These are phyloP conservation scores for Medicago lupulina DNA, from an alignment of 306 rosid species.

Conservation along the genomic window DNA sequence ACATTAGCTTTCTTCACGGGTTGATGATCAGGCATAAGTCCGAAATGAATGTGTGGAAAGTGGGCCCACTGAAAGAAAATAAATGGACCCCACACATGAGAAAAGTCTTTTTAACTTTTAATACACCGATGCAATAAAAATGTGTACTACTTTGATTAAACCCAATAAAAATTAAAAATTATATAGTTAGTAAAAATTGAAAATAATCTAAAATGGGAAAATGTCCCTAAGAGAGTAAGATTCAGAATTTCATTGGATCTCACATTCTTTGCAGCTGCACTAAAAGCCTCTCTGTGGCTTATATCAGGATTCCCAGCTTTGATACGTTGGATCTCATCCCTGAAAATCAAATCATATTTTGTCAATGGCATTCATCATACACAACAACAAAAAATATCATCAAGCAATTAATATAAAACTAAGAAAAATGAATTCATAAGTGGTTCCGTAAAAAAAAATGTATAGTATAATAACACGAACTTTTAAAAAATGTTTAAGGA, in stretches of 20 bases:
- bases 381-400: not conserved
- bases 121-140: constrained; percentile 3
- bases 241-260: constrained; percentile 51
- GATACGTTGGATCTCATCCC: constrained; percentile 99
- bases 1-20: constrained; percentile 80
- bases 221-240: constrained; percentile 39
- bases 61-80: constrained; percentile 90
- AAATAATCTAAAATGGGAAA: constrained; percentile 36
- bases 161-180: constrained; percentile 31
- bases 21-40: constrained; percentile 88
- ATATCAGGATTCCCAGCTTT: constrained; percentile 98
- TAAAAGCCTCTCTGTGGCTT: constrained; percentile 97
- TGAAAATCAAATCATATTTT: constrained; percentile 40
- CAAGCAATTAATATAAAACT: not conserved
- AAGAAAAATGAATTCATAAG: not conserved
- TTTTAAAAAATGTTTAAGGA: too few relatives aligned
- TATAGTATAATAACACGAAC: too few relatives aligned
- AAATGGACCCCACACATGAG: constrained; percentile 27
- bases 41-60: constrained; percentile 96
- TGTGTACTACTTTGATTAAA: not conserved
- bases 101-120: not conserved
- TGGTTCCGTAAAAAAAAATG: too few relatives aligned
- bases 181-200: constrained; percentile 32
- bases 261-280: constrained; percentile 99
- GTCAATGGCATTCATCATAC: not conserved